Evolutionary conservation across 2,329 filamentous ascomycete genomes (phyloP).

Genomic region (Aspergillus terreus): DNA sequence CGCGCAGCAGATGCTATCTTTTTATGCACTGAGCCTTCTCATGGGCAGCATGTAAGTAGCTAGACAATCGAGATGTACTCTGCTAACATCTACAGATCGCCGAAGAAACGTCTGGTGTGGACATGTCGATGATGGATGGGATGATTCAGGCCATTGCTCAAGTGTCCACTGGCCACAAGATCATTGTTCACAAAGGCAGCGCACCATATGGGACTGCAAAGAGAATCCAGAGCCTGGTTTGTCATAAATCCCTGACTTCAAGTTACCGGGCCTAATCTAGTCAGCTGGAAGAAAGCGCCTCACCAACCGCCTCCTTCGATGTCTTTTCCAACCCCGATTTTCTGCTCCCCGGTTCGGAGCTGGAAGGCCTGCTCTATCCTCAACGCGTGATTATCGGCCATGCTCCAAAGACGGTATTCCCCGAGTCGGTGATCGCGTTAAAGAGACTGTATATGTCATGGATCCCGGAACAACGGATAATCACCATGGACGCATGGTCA

Average conservation of each 20-base stretch:
- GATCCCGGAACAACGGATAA: conserved; percentile 14
- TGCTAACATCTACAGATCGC: background rate
- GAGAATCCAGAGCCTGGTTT: conserved; percentile 15
- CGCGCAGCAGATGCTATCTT: conserved; percentile 17
- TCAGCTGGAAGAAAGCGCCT: conserved; percentile 13
- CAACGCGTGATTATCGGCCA: conserved; percentile 18
- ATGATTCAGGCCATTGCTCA: conserved; percentile 15
- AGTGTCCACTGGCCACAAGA: conserved; percentile 15
- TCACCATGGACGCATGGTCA: conserved; percentile 21
- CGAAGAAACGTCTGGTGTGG: conserved; percentile 1
- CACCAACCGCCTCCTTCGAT: conserved; percentile 15
- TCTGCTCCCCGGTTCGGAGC: conserved; percentile 12
- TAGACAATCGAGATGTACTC: background rate
- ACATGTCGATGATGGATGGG: conserved; percentile 5
- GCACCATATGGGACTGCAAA: conserved; percentile 14
- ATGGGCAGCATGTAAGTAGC: background rate
- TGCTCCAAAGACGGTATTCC: conserved; percentile 15
- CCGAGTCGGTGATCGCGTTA: conserved; percentile 10
- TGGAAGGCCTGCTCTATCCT: conserved; percentile 13
- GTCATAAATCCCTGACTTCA: background rate
- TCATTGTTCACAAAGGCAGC: conserved; percentile 17
- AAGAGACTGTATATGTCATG: conserved; percentile 16
- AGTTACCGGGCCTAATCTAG: background rate
- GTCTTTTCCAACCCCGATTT: conserved; percentile 20
- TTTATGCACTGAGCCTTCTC: conserved; percentile 10